Conservation (phyloP, 768 basidiomycete species). For the Pleurotus tuber-regium region DNA sequence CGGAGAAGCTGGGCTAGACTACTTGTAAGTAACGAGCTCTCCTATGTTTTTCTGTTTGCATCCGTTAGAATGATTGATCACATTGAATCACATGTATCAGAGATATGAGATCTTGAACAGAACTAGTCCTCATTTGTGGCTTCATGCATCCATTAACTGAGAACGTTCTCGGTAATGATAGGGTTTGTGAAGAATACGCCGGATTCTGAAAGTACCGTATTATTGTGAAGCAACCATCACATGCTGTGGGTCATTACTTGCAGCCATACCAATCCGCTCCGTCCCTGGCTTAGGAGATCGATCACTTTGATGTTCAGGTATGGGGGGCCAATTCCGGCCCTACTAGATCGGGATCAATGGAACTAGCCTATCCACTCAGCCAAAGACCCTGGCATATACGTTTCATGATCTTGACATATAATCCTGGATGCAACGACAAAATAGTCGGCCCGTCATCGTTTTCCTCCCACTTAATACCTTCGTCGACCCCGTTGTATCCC, state of each 20-base stretch:
- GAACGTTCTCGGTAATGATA: no score
- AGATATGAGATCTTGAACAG: no score
- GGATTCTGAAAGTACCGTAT: neutral
- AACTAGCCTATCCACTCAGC: neutral
- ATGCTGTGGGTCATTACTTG: no score
- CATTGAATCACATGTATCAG: neutral
- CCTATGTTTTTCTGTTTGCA: neutral
- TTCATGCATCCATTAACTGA: no score
- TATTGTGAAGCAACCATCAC: neutral
- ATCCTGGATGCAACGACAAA: conserved; percentile 8
- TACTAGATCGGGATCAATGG: conserved; percentile 4
- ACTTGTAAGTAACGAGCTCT: neutral
- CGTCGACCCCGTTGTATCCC: neutral
- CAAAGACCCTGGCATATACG: neutral
- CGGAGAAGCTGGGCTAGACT: neutral
- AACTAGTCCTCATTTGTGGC: no score
- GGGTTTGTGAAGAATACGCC: neutral
- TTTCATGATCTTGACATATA: conserved; percentile 11
- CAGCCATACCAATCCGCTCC: neutral
- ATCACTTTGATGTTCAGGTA: neutral
- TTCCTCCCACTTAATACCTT: neutral
- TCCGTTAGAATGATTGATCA: neutral
- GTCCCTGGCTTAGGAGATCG: conserved; percentile 1
- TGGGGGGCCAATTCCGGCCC: neutral
- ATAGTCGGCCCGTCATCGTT: neutral